Base-by-base conservation (phyloP, 2,329 filamentous ascomycete genomes). In the Taxawa tesnikishii region DNA sequence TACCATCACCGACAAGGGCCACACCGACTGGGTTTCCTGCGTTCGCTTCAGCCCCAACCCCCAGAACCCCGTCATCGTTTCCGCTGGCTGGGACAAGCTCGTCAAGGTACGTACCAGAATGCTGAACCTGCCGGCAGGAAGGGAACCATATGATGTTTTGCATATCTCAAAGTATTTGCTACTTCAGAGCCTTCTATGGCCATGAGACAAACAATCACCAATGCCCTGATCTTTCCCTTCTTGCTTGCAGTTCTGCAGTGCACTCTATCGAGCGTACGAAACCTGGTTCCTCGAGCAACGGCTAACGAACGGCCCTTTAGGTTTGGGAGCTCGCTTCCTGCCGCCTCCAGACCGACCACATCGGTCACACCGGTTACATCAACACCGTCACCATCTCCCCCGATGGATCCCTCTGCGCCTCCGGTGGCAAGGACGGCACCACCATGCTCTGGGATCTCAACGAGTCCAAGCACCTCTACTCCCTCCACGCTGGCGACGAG, bases 391-490 rank as follows among this genome's bases (percentile, higher is more conserved):
- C 90, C 69, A 96, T 98, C 78, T 96, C 90, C 53, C 90, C 90
- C 58, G 90, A 96, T 65, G 90, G 90, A 58, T 96, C 90, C 41
- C 87, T 98, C 58, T 96, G 90, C 73, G 90, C 90, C 45, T 96
- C 90, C 48, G 90, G 90, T 67, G 90, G 90, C 63, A 96, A 98
- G 80, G 90, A 98, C 68, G 90, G 90, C 65, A 96, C 88, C 64
- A 96, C 90, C 64, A 98, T 96, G 90, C 84, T 98, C 55, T 98
- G 90, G 90, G 90, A 96, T 65, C 79, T 98, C 56, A 98, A 98
- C 78, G 90, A 98, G 82, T 94, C 87, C 64, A 98, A 98, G 83
- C 90, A 98, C 76, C 82, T 98, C 58, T 98, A 98, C 83, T 96
- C 88, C 47, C 84, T 98, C 61, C 90, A 87, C 69, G 90, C 90